A percentile compares a stretch with the other conserved stretches of the same genome.
These are phyloP conservation scores for Metarhizium rileyi DNA, from an alignment of 2,329 filamentous ascomycete species.

Conservation along the genomic window DNA sequence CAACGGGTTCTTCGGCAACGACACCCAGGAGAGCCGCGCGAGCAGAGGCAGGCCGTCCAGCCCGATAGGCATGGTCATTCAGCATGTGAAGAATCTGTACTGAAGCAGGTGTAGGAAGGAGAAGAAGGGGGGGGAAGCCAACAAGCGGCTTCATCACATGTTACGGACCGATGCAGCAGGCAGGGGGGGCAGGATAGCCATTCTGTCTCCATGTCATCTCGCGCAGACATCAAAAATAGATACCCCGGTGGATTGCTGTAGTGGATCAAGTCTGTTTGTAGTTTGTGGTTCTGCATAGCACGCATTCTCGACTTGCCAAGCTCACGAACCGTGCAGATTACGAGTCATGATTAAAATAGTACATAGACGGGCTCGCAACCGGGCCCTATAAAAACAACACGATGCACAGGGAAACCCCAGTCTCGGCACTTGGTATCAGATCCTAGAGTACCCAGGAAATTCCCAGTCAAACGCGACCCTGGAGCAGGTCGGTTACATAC, in stretches of 20 bases:
- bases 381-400: neutral
- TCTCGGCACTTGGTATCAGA: neutral
- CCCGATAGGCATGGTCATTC: neutral
- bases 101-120: too few relatives aligned
- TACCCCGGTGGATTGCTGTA: neutral
- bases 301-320: too few relatives aligned
- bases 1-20: neutral
- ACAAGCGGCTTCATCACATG: neutral
- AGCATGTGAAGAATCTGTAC: neutral
- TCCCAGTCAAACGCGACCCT: neutral
- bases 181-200: too few relatives aligned
- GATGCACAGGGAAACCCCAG: neutral
- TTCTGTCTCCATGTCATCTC: too few relatives aligned
- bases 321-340: too few relatives aligned
- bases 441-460: neutral
- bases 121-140: neutral
- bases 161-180: too few relatives aligned
- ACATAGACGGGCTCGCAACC: too few relatives aligned
- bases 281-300: too few relatives aligned
- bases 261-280: neutral
- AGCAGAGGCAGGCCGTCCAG: neutral
- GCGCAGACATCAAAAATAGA: neutral
- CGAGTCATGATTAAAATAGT: too few relatives aligned
- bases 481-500: neutral
- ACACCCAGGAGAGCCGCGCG: slow-evolving; percentile 1